phyloP scores from a whole-genome alignment of 2,329 filamentous ascomycete species.

The Mycogone perniciosa region DNA sequence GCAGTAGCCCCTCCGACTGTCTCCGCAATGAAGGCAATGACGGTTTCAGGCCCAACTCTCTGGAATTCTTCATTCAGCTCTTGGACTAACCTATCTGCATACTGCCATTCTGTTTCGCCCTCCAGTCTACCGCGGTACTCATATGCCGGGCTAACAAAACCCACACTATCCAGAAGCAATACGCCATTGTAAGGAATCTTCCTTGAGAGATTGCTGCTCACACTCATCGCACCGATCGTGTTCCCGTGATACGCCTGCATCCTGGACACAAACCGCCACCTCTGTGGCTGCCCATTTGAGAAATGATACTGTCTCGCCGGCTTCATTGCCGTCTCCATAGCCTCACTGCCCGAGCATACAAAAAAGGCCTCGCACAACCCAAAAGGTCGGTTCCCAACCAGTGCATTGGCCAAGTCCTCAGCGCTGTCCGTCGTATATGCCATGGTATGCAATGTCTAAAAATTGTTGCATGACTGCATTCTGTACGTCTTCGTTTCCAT shows the following conservation, averaged over 20 bases:
- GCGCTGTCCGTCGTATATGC: conserved; percentile 46
- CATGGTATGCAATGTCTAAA: conserved; percentile 39
- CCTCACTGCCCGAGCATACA: conserved; percentile 29
- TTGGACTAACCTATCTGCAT: conserved; percentile 52
- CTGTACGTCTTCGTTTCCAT: conserved; percentile 54
- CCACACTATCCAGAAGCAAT: conserved; percentile 37
- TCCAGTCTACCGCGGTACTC: conserved; percentile 51
- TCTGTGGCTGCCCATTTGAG: conserved; percentile 31
- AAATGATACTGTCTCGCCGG: conserved; percentile 42
- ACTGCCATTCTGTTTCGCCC: conserved; percentile 50
- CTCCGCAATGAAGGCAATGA: conserved; percentile 68
- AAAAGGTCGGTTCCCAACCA: conserved; percentile 32
- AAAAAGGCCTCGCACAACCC: conserved; percentile 34
- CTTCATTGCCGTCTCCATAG: conserved; percentile 44
- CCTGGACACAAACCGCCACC: conserved; percentile 36
- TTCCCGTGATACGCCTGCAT: conserved; percentile 43
- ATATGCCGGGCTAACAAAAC: conserved; percentile 60
- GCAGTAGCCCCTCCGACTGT: conserved; percentile 62
- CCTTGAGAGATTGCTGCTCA: conserved; percentile 56
- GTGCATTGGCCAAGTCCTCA: conserved; percentile 26
- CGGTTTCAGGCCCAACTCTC: conserved; percentile 54
- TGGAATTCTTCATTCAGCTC: conserved; percentile 65
- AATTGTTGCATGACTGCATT: conserved; percentile 56
- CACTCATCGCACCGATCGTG: conserved; percentile 56
- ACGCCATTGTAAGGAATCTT: conserved; percentile 51